Base-by-base conservation (phyloP, 208 protist species). In the Kentomonas sorsogonicus region DNA sequence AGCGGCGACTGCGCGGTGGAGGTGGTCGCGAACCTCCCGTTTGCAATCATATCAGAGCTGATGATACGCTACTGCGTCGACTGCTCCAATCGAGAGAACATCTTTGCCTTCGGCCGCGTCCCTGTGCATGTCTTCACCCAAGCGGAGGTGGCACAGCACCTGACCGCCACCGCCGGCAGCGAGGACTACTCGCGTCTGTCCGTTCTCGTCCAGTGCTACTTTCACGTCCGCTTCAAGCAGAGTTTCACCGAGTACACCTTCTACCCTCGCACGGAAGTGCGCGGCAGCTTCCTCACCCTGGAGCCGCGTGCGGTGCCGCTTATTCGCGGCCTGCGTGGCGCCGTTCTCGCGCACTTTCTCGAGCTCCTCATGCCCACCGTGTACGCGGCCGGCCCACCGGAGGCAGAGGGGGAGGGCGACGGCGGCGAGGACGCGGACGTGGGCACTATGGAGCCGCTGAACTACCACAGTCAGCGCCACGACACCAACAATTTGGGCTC, bases 111-210 rank as follows among this genome's bases (percentile, higher is more conserved):
- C 62, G 86, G 88, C 13, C 81, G 84, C 15, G 87, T 95, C 26
- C 83, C 83, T 3, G 33, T 96, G 18, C 80, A 93, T 62, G 59
- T 96, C 40, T 93, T 96, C 59, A 85, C 84, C 18, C 88, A 96
- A 54, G 79, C 84, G 56, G 86, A 94, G 56, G 68, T 96, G 2
- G 91, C 85, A 5, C 74, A 93, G 13, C 84, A 88, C 47, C 82
- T 96, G 20, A 63, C 69, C 23, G 91, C 91, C 48, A 58, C 74
- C 2, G 54, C 85, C 18, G 77, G 84, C 1, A 82, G 81, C 1
- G 76, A 92, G 3, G 63, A 89, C 54, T 96, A 91, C 69, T 88
- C 83, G 26, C 71, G 83, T 9, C 69, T 96, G 2, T 92, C 83
- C 3, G 75, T 94, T 4, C 55, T 92, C 38, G 75, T 57, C 23